phyloP scores from a whole-genome alignment of 2,329 filamentous ascomycete genomes.

The Fusarium oligoseptatum region DNA sequence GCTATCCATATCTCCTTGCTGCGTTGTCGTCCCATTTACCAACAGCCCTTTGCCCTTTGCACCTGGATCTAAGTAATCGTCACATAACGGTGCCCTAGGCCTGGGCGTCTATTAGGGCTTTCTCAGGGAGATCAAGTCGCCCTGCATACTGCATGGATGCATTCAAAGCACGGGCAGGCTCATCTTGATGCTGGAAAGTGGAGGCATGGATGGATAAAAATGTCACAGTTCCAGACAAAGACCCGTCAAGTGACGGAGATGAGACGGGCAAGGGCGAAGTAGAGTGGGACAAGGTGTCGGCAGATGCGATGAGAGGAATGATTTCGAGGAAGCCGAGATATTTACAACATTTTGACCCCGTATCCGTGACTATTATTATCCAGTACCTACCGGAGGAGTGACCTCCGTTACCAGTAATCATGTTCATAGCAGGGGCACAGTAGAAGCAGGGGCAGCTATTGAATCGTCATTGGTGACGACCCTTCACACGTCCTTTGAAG shows the following conservation, averaged over 20 bases:
- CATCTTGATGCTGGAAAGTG: slow-evolving; percentile 1
- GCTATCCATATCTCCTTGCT: neutral
- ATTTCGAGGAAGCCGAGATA: neutral
- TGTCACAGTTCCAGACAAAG: neutral
- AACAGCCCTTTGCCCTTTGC: neutral
- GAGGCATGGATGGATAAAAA: slow-evolving; percentile 8
- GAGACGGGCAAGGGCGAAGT: neutral
- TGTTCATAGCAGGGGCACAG: neutral
- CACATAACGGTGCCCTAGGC: neutral
- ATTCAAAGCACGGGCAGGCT: slow-evolving; percentile 2
- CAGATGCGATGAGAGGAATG: neutral
- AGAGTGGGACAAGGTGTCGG: slow-evolving; percentile 1
- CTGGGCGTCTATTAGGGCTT: neutral
- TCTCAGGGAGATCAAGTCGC: neutral
- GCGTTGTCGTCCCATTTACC: neutral
- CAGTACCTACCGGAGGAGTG: neutral
- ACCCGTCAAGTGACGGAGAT: slow-evolving; percentile 3
- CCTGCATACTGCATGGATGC: neutral
- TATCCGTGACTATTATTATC: slow-evolving; percentile 2
- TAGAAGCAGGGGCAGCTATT: slow-evolving; percentile 5
- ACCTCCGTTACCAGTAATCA: neutral
- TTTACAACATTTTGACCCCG: neutral
- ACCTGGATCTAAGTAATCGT: neutral
- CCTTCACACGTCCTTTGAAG: neutral
- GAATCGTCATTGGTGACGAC: neutral